Conservation (phyloP, 2,329 filamentous ascomycete species). For the Bipolaris zeicola region DNA sequence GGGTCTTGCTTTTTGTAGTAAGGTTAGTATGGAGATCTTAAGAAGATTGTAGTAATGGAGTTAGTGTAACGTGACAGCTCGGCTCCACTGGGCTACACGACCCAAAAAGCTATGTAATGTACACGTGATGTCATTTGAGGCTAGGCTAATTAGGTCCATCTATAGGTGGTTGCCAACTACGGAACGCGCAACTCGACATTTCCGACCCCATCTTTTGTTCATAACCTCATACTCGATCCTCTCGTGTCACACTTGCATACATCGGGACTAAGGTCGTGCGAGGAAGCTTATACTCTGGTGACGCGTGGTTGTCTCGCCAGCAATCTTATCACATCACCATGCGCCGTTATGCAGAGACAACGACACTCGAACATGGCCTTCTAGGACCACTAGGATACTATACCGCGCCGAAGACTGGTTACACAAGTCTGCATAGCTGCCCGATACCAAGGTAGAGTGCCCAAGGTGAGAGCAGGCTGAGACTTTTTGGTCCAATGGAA, state of each 20-base stretch:
- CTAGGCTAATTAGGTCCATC: no score
- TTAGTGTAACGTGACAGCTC: no score
- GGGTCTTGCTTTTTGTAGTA: no score
- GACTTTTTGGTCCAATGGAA: constrained; percentile 27
- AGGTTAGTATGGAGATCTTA: no score
- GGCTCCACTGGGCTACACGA: no score
- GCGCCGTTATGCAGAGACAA: not conserved
- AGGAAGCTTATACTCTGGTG: not conserved
- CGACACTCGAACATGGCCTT: not conserved
- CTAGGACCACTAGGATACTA: constrained; percentile 1
- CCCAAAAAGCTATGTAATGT: no score
- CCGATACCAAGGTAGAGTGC: constrained; percentile 15
- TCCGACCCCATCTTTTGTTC: not conserved
- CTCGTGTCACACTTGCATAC: not conserved
- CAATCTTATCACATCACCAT: not conserved
- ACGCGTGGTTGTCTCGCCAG: not conserved
- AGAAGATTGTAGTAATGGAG: no score
- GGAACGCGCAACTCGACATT: not conserved
- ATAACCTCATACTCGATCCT: not conserved
- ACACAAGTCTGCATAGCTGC: constrained; percentile 19
- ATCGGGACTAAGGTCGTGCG: not conserved
- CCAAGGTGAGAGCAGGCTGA: constrained; percentile 29
- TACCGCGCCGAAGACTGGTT: not conserved
- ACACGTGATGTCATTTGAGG: no score
- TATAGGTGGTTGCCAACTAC: not conserved